phyloP scores from a whole-genome alignment of 129 eudicot genomes.

The Chrysanthemum seticuspe region DNA sequence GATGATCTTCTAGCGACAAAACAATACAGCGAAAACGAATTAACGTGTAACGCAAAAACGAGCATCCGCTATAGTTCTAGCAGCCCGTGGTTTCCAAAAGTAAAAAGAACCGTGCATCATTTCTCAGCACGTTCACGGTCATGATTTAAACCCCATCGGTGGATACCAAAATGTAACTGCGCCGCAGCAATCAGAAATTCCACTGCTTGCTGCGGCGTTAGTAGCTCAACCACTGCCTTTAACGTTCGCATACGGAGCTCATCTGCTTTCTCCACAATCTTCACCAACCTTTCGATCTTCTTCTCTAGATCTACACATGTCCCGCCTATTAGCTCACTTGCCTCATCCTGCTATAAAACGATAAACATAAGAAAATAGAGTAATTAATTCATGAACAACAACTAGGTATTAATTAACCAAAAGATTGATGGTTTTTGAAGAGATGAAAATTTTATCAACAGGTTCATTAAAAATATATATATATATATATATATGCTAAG shows the following conservation, averaged over 20 bases:
- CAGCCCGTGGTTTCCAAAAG: neutral
- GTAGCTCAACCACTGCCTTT: conserved; percentile 56
- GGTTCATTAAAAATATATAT: too few species aligned
- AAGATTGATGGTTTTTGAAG: too few species aligned
- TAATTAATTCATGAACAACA: neutral
- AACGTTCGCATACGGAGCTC: conserved; percentile 60
- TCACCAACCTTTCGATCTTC: conserved; percentile 44
- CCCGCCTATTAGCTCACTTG: conserved; percentile 45
- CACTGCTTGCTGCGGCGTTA: conserved; percentile 78
- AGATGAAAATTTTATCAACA: too few species aligned
- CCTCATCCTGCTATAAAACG: conserved; percentile 46
- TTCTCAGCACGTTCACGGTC: conserved; percentile 46
- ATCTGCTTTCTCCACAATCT: conserved; percentile 60
- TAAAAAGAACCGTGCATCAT: neutral
- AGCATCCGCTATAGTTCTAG: too few species aligned
- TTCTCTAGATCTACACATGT: conserved; percentile 35
- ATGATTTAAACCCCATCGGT: conserved; percentile 55
- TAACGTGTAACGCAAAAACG: conserved; percentile 12
- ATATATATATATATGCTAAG: too few species aligned
- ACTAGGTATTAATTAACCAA: too few species aligned
- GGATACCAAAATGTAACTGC: conserved; percentile 64
- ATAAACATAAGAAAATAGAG: neutral
- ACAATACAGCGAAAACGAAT: conserved; percentile 14
- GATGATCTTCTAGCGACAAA: neutral
- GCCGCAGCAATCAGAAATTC: conserved; percentile 80